phyloP scores from a whole-genome alignment of 2,329 filamentous ascomycete species.

The Albophoma yamanashiensis region DNA sequence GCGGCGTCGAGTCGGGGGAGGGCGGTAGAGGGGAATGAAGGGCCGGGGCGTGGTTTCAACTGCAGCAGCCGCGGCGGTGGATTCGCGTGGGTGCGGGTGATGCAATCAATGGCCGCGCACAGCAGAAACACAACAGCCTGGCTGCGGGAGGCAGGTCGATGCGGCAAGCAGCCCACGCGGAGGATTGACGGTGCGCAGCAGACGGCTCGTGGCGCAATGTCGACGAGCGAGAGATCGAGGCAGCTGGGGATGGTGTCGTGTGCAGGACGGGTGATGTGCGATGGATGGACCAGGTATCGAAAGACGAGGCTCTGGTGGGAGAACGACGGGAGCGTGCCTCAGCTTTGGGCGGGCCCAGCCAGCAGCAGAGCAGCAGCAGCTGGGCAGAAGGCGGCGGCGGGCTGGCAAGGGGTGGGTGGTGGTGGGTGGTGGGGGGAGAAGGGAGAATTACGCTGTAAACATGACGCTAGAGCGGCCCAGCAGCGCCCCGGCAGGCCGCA shows the following conservation, averaged over 20 bases:
- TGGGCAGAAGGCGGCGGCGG: not conserved
- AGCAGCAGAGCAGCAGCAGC: not conserved
- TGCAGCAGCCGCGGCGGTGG: conserved; percentile 6
- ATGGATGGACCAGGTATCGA: not conserved
- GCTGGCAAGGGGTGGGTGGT: not conserved
- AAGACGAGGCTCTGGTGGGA: not conserved
- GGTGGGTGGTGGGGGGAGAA: not conserved
- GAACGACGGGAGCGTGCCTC: not conserved
- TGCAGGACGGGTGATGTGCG: not conserved
- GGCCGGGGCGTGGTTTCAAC: not conserved
- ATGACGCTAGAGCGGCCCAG: not conserved
- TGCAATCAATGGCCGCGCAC: conserved; percentile 13
- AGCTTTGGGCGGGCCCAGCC: not conserved
- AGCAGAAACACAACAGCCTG: not conserved
- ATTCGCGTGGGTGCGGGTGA: conserved; percentile 15
- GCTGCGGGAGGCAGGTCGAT: not conserved
- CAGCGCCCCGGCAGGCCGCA: too few relatives aligned
- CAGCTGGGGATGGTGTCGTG: not conserved
- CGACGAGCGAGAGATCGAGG: not conserved
- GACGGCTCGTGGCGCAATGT: not conserved
- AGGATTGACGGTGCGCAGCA: not conserved
- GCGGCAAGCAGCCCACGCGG: conserved; percentile 1
- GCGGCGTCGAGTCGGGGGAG: conserved; percentile 3
- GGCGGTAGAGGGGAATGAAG: conserved; percentile 5
- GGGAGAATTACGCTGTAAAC: not conserved